These are phyloP conservation scores for Ophioceras dolichostomum DNA, from an alignment of 2,329 filamentous ascomycete genomes.

Conservation along the genomic window DNA sequence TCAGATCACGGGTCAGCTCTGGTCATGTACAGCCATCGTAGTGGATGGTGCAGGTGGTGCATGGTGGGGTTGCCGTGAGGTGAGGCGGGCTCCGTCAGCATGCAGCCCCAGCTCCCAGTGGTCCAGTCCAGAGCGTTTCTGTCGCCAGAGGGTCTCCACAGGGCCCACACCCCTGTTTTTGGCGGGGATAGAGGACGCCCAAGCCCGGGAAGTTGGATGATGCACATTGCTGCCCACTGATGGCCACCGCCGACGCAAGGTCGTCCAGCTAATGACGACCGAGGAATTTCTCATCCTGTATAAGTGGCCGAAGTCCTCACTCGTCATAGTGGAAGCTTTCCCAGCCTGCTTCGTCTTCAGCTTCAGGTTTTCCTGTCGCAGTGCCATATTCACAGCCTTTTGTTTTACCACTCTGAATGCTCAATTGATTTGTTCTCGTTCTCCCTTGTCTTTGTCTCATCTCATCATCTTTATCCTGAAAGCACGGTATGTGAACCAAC, in stretches of 20 bases:
- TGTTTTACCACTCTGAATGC: background rate
- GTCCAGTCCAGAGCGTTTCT: background rate
- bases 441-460: background rate
- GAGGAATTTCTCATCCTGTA: constrained; percentile 1
- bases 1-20: too few species aligned
- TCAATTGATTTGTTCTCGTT: background rate
- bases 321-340: background rate
- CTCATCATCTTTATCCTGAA: too few species aligned
- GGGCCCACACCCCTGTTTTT: background rate
- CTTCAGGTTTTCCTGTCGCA: constrained; percentile 2
- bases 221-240: too few species aligned
- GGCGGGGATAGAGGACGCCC: background rate
- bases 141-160: background rate
- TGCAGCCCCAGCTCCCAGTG: background rate
- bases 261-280: background rate
- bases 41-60: too few species aligned
- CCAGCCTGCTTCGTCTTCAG: constrained; percentile 4
- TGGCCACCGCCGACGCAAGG: background rate
- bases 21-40: too few species aligned
- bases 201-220: too few species aligned
- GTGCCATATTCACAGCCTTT: background rate
- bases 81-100: too few species aligned
- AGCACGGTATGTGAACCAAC: background rate
- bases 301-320: background rate
- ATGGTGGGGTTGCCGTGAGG: too few species aligned